These are phyloP conservation scores for Talaromyces sp. DNA, from an alignment of 2,329 filamentous ascomycete genomes.

Conservation along the genomic window DNA sequence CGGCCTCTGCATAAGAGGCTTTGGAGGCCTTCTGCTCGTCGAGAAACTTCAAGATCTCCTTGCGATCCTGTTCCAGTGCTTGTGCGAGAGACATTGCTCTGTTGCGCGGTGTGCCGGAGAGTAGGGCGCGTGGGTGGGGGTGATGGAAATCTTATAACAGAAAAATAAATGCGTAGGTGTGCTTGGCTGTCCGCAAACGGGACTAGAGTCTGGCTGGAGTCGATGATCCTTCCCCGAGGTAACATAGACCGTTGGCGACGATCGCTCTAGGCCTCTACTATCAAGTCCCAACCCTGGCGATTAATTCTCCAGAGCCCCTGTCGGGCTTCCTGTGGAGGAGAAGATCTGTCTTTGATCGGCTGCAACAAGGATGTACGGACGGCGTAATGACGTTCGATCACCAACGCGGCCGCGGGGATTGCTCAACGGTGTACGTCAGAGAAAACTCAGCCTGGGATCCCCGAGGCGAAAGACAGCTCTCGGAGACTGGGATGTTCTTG, in stretches of 20 bases:
- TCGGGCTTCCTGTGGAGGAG: neutral
- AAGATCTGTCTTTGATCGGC: neutral
- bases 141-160: neutral
- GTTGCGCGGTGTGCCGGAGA: neutral
- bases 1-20: conserved; percentile 32
- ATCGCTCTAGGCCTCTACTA: neutral
- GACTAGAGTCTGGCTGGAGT: neutral
- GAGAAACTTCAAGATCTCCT: conserved; percentile 66
- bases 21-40: conserved; percentile 41
- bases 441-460: too few relatives aligned
- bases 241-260: neutral
- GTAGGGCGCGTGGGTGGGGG: neutral
- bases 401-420: neutral
- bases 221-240: neutral
- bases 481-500: neutral
- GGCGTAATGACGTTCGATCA: neutral
- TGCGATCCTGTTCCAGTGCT: conserved; percentile 70
- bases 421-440: neutral
- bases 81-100: conserved; percentile 69
- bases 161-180: neutral
- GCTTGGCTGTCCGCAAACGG: neutral
- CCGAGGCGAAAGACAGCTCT: neutral
- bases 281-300: neutral
- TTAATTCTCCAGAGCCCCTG: neutral
- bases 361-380: neutral